A percentile compares a stretch with the other conserved stretches of the same genome.
These are phyloP conservation scores for Chalaropsis thielavioides DNA, from an alignment of 2,329 filamentous ascomycete species.

Conservation along the genomic window DNA sequence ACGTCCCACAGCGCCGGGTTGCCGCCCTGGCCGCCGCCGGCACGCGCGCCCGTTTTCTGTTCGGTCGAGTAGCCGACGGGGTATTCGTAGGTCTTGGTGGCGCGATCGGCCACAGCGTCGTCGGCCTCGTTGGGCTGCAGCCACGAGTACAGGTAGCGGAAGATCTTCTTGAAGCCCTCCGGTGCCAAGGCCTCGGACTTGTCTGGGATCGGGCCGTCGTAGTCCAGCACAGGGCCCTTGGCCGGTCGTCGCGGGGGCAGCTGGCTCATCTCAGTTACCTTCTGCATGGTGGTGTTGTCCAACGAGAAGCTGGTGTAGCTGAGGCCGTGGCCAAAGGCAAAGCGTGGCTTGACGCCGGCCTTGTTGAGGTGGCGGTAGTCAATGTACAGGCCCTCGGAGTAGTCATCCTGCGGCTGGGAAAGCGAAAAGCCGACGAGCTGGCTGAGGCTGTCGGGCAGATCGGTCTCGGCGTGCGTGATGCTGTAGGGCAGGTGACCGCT, in stretches of 20 bases:
- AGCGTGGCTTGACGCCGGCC: conserved; percentile 56
- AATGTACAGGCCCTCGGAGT: conserved; percentile 63
- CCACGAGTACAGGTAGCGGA: conserved; percentile 58
- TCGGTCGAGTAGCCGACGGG: conserved; percentile 48
- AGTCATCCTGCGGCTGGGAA: conserved; percentile 65
- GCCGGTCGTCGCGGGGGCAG: conserved; percentile 25
- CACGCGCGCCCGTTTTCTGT: conserved; percentile 33
- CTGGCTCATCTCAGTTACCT: conserved; percentile 30
- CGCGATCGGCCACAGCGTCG: conserved; percentile 28
- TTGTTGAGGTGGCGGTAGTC: conserved; percentile 88
- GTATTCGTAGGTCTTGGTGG: conserved; percentile 39
- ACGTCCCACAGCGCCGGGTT: conserved; percentile 50
- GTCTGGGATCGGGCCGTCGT: conserved; percentile 38
- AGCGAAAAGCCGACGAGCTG: conserved; percentile 31
- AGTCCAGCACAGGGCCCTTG: conserved; percentile 30
- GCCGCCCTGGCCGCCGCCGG: conserved; percentile 55
- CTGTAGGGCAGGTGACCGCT: conserved; percentile 82
- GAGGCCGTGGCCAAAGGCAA: conserved; percentile 74
- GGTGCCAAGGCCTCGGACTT: conserved; percentile 45
- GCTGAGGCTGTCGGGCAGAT: conserved; percentile 52
- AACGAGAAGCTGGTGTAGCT: conserved; percentile 65
- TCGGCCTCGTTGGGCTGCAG: conserved; percentile 31
- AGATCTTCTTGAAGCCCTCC: conserved; percentile 40
- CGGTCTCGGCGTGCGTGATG: conserved; percentile 51
- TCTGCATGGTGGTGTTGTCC: conserved; percentile 33